Evolutionary conservation across 768 basidiomycete species (phyloP).

Genomic region (Mycena haematopus): DNA sequence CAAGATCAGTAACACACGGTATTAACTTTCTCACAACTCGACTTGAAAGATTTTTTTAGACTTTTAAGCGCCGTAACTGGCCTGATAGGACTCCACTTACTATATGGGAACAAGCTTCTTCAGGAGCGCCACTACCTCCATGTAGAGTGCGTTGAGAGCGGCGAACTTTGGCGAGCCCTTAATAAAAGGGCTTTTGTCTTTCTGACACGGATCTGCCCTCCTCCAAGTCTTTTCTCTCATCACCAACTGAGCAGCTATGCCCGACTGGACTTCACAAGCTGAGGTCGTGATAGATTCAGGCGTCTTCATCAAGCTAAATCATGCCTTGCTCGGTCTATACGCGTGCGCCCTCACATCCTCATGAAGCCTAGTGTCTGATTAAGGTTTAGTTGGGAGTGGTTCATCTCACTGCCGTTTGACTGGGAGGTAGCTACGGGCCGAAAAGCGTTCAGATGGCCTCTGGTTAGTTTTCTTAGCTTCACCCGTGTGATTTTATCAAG

Average conservation of each 20-base stretch:
- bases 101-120: constrained; percentile 14
- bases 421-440: constrained; percentile 48
- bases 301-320: constrained; percentile 59
- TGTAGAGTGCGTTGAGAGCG: constrained; percentile 6
- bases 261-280: constrained; percentile 58
- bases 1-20: no score
- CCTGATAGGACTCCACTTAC: constrained; percentile 18
- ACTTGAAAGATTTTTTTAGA: constrained; percentile 8
- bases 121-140: constrained; percentile 20
- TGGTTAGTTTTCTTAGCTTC: constrained; percentile 38
- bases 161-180: constrained; percentile 5
- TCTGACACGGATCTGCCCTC: constrained; percentile 4
- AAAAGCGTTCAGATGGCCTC: constrained; percentile 52
- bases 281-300: constrained; percentile 55
- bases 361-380: constrained; percentile 1
- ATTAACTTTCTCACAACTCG: constrained; percentile 1
- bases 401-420: constrained; percentile 56
- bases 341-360: constrained; percentile 41
- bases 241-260: constrained; percentile 41
- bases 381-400: constrained; percentile 63
- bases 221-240: constrained; percentile 9
- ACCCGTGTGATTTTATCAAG: constrained; percentile 1
- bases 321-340: constrained; percentile 64
- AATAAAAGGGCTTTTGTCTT: constrained; percentile 13
- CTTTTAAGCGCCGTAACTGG: constrained; percentile 17